Conservation (phyloP, 2,329 filamentous ascomycete species). For the Colletotrichum sp. region DNA sequence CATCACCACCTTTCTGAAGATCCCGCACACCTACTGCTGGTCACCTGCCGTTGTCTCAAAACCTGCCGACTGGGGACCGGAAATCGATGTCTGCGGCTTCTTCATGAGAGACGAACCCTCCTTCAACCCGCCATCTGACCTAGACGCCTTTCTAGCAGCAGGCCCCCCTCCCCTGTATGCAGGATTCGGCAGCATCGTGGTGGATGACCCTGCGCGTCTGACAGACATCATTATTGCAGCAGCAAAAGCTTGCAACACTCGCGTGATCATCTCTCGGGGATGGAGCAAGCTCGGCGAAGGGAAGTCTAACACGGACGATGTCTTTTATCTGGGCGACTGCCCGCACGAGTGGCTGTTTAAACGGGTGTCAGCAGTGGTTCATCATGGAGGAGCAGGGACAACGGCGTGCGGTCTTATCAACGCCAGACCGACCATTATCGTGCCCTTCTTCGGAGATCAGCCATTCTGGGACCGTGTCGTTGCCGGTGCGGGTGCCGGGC, state of each 20-base stretch:
- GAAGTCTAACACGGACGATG: constrained; percentile 11
- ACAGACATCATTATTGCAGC: constrained; percentile 44
- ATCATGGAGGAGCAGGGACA: constrained; percentile 64
- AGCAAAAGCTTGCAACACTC: constrained; percentile 41
- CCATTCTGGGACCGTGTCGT: constrained; percentile 48
- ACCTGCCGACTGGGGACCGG: constrained; percentile 65
- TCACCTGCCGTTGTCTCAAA: constrained; percentile 70
- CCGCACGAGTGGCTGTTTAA: constrained; percentile 64
- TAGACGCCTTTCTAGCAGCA: constrained; percentile 46
- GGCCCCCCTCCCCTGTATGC: constrained; percentile 45
- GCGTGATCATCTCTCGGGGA: constrained; percentile 52
- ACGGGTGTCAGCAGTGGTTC: constrained; percentile 57
- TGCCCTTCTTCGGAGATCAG: constrained; percentile 55
- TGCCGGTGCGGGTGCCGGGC: constrained; percentile 40
- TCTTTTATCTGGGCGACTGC: constrained; percentile 58
- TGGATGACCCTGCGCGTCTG: constrained; percentile 45
- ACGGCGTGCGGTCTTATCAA: constrained; percentile 58
- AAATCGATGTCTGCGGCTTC: constrained; percentile 67
- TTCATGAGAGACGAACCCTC: constrained; percentile 64
- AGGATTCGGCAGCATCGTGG: constrained; percentile 55
- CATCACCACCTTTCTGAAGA: constrained; percentile 66
- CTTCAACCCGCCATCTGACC: constrained; percentile 58
- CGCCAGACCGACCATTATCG: constrained; percentile 55
- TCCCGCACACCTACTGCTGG: constrained; percentile 83
- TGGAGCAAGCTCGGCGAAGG: constrained; percentile 25